These are phyloP conservation scores for Candida insectorum DNA, from an alignment of 805 yeast species.

Conservation along the genomic window DNA sequence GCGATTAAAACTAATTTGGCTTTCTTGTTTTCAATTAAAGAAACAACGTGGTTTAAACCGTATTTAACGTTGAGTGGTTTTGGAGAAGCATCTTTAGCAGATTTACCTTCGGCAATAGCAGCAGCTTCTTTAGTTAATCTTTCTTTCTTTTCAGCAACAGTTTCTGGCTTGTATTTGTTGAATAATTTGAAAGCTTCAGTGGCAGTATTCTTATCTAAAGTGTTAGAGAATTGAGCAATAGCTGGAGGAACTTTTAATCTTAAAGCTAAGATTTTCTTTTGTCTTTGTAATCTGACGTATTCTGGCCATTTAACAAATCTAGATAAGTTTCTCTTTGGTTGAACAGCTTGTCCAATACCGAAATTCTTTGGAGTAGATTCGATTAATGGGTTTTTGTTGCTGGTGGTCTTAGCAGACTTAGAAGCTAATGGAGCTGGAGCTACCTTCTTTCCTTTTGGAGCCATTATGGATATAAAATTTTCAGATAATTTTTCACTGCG, in stretches of 20 bases:
- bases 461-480: too few species aligned
- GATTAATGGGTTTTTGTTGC: constrained; percentile 73
- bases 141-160: constrained; percentile 96
- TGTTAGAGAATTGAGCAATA: constrained; percentile 92
- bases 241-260: constrained; percentile 99
- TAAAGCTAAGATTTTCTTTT: constrained; percentile 90
- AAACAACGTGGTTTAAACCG: constrained; percentile 99
- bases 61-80: constrained; percentile 96
- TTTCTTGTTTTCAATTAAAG: constrained; percentile 97
- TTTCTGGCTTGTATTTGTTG: constrained; percentile 99
- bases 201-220: constrained; percentile 98
- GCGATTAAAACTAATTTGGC: constrained; percentile 96
- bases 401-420: constrained; percentile 37
- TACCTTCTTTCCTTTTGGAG: constrained; percentile 58
- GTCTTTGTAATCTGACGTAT: constrained; percentile 97
- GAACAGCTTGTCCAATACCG: constrained; percentile 95
- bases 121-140: constrained; percentile 99
- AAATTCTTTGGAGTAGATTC: constrained; percentile 89
- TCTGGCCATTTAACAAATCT: constrained; percentile 99
- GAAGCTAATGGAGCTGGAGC: constrained; percentile 96
- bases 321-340: constrained; percentile 93
- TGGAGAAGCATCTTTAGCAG: constrained; percentile 93
- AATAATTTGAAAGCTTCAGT: constrained; percentile 93
- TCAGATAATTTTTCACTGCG: too few species aligned
- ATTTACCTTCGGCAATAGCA: constrained; percentile 97